Evolutionary conservation across 2,329 filamentous ascomycete species (phyloP).

Genomic region (Dactylonectria estremocensis): DNA sequence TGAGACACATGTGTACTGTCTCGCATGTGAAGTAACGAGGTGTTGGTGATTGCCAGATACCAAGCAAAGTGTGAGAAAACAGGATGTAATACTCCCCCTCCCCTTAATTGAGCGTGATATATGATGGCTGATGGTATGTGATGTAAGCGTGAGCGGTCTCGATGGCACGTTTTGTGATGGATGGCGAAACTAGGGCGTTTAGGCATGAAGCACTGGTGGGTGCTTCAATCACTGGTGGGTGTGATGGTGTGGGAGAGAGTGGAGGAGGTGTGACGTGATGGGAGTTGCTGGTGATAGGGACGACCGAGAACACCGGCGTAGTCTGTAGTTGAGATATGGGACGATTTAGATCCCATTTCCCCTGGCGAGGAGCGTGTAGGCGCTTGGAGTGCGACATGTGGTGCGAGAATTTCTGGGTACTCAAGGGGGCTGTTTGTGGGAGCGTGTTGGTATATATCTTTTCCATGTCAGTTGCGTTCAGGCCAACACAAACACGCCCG

Average conservation of each 20-base stretch:
- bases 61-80: not conserved
- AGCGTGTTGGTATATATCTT: not conserved
- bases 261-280: not conserved
- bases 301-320: not conserved
- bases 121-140: not conserved
- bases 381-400: not conserved
- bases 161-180: not conserved
- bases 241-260: not conserved
- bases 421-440: not conserved
- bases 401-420: not conserved
- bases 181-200: not conserved
- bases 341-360: not conserved
- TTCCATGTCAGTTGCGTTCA: not conserved
- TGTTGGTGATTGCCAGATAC: not conserved
- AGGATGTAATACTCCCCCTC: not conserved
- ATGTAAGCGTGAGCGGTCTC: not conserved
- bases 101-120: not conserved
- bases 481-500: not conserved
- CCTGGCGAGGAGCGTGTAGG: not conserved
- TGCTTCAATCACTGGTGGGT: not conserved
- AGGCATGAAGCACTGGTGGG: not conserved
- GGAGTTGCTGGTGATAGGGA: not conserved
- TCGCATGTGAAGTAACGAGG: constrained; percentile 3
- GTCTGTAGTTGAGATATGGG: not conserved
- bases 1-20: not conserved